phyloP scores from a whole-genome alignment of 305 asterid species.

The Fraxinus ornus region DNA sequence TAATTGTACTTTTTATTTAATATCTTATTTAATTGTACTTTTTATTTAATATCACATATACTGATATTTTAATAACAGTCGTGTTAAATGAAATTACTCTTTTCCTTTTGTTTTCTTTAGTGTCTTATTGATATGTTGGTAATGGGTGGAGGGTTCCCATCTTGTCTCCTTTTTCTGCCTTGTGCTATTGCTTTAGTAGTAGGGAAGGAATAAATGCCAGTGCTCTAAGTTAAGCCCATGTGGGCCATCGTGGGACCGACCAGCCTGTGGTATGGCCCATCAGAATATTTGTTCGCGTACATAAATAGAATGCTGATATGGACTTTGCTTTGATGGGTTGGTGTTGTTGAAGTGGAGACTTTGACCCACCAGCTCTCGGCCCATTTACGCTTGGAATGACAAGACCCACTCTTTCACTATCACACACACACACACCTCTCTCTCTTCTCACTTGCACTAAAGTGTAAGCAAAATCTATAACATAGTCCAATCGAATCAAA shows the following conservation, averaged over 20 bases:
- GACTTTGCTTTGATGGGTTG: constrained; percentile 45
- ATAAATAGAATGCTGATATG: constrained; percentile 34
- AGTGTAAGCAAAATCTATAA: background rate
- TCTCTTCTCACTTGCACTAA: background rate
- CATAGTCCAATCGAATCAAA: too few relatives aligned
- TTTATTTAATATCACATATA: too few relatives aligned
- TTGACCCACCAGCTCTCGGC: constrained; percentile 45
- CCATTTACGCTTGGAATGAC: constrained; percentile 35
- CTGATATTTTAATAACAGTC: too few relatives aligned
- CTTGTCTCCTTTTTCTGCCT: constrained; percentile 33
- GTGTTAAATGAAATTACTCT: too few relatives aligned
- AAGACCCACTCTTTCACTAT: background rate
- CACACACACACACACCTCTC: background rate
- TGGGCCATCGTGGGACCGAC: constrained; percentile 28
- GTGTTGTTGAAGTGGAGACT: constrained; percentile 42
- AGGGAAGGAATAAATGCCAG: constrained; percentile 47
- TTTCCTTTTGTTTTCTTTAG: constrained; percentile 2
- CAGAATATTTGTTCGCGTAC: constrained; percentile 33
- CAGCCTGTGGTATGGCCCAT: constrained; percentile 32
- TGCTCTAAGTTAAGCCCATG: constrained; percentile 36
- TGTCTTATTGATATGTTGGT: constrained; percentile 17
- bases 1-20: too few relatives aligned
- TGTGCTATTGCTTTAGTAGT: constrained; percentile 53
- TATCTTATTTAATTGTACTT: too few relatives aligned
- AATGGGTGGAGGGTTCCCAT: constrained; percentile 44